Percentiles rank a stretch among this genome's conserved stretches.
Evolutionary conservation across 2,329 filamentous ascomycete species (phyloP).

Genomic region (Claviceps maximensis): DNA sequence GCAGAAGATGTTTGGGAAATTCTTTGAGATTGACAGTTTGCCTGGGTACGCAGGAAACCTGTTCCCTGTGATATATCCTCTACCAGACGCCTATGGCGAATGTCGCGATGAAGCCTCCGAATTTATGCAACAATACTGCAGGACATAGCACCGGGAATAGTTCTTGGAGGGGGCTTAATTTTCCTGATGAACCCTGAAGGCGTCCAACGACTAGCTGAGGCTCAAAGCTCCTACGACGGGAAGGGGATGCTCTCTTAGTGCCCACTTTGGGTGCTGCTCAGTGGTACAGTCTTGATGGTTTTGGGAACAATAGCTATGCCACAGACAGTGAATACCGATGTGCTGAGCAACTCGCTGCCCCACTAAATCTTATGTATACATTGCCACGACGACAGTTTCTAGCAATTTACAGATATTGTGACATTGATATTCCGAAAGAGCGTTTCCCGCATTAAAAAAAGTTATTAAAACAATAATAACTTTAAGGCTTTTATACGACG

Average conservation of each 20-base stretch:
- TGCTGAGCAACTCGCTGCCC: too few species aligned
- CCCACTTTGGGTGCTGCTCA: not conserved
- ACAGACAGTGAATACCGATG: not conserved
- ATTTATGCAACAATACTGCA: not conserved
- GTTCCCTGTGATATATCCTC: not conserved
- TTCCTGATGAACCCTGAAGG: not conserved
- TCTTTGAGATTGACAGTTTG: constrained; percentile 41
- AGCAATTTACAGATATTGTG: too few species aligned
- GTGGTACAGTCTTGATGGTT: not conserved
- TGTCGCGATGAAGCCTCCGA: not conserved
- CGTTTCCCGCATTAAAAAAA: too few species aligned
- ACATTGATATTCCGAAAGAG: too few species aligned
- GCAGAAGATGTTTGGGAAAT: constrained; percentile 95
- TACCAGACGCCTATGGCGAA: not conserved
- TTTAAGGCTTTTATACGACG: too few species aligned
- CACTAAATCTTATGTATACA: too few species aligned
- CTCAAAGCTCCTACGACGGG: not conserved
- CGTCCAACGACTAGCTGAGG: not conserved
- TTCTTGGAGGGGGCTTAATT: too few species aligned
- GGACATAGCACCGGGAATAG: too few species aligned
- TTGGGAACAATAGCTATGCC: not conserved
- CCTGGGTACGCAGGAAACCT: not conserved
- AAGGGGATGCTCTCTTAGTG: not conserved
- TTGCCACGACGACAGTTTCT: too few species aligned
- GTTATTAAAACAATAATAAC: too few species aligned